These are phyloP conservation scores for Trametes gibbosa DNA, from an alignment of 768 basidiomycete species.

Conservation along the genomic window DNA sequence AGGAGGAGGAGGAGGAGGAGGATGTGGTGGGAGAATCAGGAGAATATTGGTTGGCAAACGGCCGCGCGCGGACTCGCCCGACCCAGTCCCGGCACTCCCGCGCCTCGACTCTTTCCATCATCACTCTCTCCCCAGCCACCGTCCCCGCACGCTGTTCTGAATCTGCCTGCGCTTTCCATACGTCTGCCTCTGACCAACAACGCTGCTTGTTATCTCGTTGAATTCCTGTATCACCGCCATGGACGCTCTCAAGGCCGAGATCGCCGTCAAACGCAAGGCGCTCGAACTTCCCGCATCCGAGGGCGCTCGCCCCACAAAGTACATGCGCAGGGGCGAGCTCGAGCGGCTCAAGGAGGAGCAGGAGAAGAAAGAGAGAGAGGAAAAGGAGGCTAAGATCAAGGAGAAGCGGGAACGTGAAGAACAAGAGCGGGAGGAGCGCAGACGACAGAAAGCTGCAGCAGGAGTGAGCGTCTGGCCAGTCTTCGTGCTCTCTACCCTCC, in stretches of 20 bases:
- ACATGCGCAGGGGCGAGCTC: conserved; percentile 88
- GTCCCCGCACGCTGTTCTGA: neutral
- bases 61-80: conserved; percentile 8
- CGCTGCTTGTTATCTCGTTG: too few relatives aligned
- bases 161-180: too few relatives aligned
- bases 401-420: conserved; percentile 21
- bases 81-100: conserved; percentile 14
- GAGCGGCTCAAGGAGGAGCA: conserved; percentile 62
- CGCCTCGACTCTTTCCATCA: neutral
- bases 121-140: neutral
- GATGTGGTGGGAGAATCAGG: neutral
- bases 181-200: too few relatives aligned
- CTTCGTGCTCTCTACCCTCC: neutral
- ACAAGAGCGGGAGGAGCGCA: conserved; percentile 26
- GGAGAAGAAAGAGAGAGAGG: conserved; percentile 39
- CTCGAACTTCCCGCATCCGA: conserved; percentile 41
- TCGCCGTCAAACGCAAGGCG: conserved; percentile 83
- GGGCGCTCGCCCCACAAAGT: conserved; percentile 65
- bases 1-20: conserved; percentile 9
- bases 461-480: conserved; percentile 41
- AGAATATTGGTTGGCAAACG: neutral
- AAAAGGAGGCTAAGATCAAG: conserved; percentile 29
- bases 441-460: conserved; percentile 24
- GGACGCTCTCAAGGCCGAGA: conserved; percentile 90
- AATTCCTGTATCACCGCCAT: too few relatives aligned